Percentiles rank a stretch among this genome's conserved stretches.
phyloP scores from a whole-genome alignment of 306 rosid species.

The Citrullus mucosospermus region DNA sequence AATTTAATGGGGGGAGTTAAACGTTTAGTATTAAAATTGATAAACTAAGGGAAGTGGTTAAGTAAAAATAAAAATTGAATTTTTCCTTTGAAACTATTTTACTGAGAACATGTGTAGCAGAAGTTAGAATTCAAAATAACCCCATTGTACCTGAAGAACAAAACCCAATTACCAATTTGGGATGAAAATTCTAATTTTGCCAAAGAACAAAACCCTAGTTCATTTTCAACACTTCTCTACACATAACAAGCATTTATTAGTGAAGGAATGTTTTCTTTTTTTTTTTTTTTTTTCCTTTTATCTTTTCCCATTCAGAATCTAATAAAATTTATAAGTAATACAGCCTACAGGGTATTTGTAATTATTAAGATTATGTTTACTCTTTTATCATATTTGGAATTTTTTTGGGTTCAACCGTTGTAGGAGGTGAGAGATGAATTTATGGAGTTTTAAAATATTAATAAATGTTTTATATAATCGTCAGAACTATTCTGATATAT shows the following conservation, averaged over 20 bases:
- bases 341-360: background rate
- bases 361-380: background rate
- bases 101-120: background rate
- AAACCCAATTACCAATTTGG: background rate
- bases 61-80: background rate
- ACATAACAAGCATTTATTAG: background rate
- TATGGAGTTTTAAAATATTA: no score
- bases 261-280: no score
- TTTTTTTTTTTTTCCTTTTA: no score
- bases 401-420: background rate
- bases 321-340: background rate
- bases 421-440: no score
- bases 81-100: background rate
- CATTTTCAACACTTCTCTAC: no score
- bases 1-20: no score
- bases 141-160: background rate
- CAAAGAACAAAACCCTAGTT: background rate
- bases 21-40: background rate
- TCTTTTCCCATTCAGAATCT: background rate
- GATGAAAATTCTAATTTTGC: background rate
- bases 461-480: no score
- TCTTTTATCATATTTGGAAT: background rate
- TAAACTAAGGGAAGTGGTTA: background rate
- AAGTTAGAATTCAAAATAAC: background rate
- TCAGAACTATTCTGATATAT: no score